Base-by-base conservation (phyloP, 2,329 filamentous ascomycete species). In the Pseudogymnoascus sp. region DNA sequence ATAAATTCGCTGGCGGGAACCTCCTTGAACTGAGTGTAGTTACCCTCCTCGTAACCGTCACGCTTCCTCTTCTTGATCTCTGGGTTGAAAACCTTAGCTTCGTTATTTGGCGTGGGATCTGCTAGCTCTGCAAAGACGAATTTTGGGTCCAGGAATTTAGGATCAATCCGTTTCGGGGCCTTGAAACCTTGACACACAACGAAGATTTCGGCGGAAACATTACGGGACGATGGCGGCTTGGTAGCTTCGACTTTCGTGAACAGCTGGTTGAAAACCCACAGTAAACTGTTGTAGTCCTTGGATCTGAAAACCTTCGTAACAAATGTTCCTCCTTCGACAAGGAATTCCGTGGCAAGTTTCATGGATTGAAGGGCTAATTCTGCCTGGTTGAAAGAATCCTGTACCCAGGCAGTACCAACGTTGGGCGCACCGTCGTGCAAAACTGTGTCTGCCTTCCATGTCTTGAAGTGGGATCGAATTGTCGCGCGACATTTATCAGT, bases 211-310 rank as follows among this genome's bases (percentile, higher is more conserved):
- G 95, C 95, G 6, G 92, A 97, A 62, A 99, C 93, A 72, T 96
- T 97, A 80, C 95, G 85, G 7, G 92, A 96, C 0, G 92, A 96
- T 0, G 95, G 95, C 3, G 95, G 95, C 77, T 99, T 99, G 4
- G 95, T 99, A 60, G 96, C 93, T 75, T 99, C 93, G 68, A 99
- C 95, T 69, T 95, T 96, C 60, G 84, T 83, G 79, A 99, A 99
- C 0, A 99, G 83, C 76, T 99, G 95, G 75, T 96, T 96, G 80
- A 98, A 92, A 36, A 98, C 93, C 95, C 95, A 99, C 60, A 98
- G 83, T 54, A 99, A 79, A 65, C 92, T 88, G 75, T 97, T 97
- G 80, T 96, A 98, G 75, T 99, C 93, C 75, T 97, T 98, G 36
- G 91, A 96, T 67, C 95, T 82, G 81, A 99, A 99, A 48, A 99